Base-by-base conservation (phyloP, 768 basidiomycete genomes). In the Glaciozyma antarctica region DNA sequence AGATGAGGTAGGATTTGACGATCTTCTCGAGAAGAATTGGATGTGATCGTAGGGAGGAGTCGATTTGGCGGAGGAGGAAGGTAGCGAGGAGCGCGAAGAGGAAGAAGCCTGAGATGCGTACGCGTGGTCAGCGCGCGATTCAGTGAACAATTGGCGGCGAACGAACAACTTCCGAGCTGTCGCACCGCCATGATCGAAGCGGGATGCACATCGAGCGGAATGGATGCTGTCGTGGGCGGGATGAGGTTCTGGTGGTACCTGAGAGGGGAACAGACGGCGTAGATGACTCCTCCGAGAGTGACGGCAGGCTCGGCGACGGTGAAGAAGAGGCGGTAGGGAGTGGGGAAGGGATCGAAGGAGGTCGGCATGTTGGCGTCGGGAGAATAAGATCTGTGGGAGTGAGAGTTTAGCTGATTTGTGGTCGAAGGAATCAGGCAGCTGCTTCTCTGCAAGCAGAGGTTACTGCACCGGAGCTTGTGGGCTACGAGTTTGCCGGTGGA, bases 41-140 rank as follows among this genome's bases (percentile, higher is more conserved):
- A 24, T 41, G n/a, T 0, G 19, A 22, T 7, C 26, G n/a, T 10
- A 64, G 43, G 41, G 32, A 28, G 12, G 44, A 38, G 32, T 26
- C 17, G 13, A 64, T 24, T 24, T 30, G 21, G 3, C 60, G 60
- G 7, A 68, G 28, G 2, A 62, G 10, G 15, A 62, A 19, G 3
- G n/a, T 22, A 4, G 54, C 63, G 1, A 68, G 7, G 1, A 64
- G n/a, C 8, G 67, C 67, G 21, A 68, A 54, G 3, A 68, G 60
- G 53, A 64, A 64, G 53, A 59, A 68, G 53, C 53, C 53, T 54
- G 53, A 6, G 22, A 41, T n/a, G 22, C n/a, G n/a, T n/a, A 13
- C 48, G 21, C 3, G 9, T 30, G 4, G 53, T 54, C 53, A 54
- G 30, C 28, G 26, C 15, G 7, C 51, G 51, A 9, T 16, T 28